Evolutionary conservation across 2,329 filamentous ascomycete genomes (phyloP).

Genomic region (Alternaria brassicae): DNA sequence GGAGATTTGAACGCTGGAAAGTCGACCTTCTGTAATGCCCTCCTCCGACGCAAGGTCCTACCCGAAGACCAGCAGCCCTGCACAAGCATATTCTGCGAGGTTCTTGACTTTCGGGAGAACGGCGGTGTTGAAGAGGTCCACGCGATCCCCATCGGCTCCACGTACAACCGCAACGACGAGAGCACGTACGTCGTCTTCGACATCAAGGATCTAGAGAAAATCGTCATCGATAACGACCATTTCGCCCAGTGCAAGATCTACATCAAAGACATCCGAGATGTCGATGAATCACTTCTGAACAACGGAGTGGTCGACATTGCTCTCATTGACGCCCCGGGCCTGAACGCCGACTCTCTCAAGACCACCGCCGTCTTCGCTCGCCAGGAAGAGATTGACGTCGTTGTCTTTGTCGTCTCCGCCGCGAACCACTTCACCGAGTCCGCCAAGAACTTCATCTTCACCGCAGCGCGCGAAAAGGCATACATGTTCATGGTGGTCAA

Average conservation of each 20-base stretch:
- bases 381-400: constrained; percentile 98
- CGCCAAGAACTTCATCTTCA: constrained; percentile 97
- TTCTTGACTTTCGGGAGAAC: constrained; percentile 90
- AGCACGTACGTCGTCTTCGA: constrained; percentile 89
- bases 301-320: constrained; percentile 98
- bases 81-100: constrained; percentile 98
- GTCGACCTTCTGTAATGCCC: constrained; percentile 98
- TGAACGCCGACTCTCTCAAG: constrained; percentile 96
- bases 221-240: constrained; percentile 85
- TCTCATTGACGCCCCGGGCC: constrained; percentile 91
- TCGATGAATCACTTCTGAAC: constrained; percentile 93
- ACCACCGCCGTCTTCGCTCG: constrained; percentile 96
- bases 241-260: constrained; percentile 98
- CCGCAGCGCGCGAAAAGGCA: constrained; percentile 93
- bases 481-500: constrained; percentile 99
- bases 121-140: constrained; percentile 93
- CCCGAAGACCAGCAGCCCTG: constrained; percentile 98
- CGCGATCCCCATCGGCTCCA: constrained; percentile 80
- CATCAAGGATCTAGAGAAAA: constrained; percentile 79
- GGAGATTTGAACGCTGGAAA: constrained; percentile 97
- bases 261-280: constrained; percentile 84
- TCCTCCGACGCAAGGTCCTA: constrained; percentile 87
- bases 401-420: constrained; percentile 96
- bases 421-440: constrained; percentile 98
- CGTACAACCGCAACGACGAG: constrained; percentile 89